Conservation (phyloP, 176 grass and related monocot species). For the Avena sativa region DNA sequence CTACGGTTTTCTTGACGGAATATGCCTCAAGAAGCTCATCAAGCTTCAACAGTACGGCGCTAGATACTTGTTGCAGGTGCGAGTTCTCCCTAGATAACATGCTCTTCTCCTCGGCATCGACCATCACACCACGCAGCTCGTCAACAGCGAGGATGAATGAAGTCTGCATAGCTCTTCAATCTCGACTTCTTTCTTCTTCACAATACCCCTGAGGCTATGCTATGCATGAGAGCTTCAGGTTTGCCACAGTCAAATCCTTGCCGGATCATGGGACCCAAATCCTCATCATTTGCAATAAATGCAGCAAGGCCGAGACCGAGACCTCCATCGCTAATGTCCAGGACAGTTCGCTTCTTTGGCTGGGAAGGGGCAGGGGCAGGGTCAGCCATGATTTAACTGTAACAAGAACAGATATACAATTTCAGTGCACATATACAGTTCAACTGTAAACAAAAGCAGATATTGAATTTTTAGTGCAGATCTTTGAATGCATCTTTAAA, state of each 20-base stretch:
- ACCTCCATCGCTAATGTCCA: conserved; percentile 77
- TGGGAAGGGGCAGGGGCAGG: not conserved
- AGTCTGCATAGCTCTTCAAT: conserved; percentile 88
- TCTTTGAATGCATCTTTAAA: not conserved
- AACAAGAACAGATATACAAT: not conserved
- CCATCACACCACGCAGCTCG: conserved; percentile 78
- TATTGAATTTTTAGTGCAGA: not conserved
- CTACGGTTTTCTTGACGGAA: conserved; percentile 70
- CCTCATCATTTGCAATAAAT: conserved; percentile 80
- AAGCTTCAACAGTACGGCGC: conserved; percentile 49
- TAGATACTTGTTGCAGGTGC: conserved; percentile 55
- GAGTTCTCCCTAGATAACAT: conserved; percentile 60
- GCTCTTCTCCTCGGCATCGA: conserved; percentile 84
- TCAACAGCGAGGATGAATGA: conserved; percentile 91
- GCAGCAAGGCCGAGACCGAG: conserved; percentile 65
- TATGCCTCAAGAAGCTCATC: conserved; percentile 71
- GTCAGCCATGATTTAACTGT: conserved; percentile 63
- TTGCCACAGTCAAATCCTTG: conserved; percentile 72
- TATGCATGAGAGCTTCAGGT: conserved; percentile 77
- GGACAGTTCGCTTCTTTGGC: conserved; percentile 65
- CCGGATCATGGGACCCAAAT: conserved; percentile 83
- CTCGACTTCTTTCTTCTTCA: conserved; percentile 92
- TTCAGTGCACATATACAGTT: not conserved
- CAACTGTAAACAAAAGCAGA: conserved; percentile 33
- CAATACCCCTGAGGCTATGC: conserved; percentile 72